phyloP scores from a whole-genome alignment of 176 grass and related monocot genomes.

The Calamus simplicifolius region DNA sequence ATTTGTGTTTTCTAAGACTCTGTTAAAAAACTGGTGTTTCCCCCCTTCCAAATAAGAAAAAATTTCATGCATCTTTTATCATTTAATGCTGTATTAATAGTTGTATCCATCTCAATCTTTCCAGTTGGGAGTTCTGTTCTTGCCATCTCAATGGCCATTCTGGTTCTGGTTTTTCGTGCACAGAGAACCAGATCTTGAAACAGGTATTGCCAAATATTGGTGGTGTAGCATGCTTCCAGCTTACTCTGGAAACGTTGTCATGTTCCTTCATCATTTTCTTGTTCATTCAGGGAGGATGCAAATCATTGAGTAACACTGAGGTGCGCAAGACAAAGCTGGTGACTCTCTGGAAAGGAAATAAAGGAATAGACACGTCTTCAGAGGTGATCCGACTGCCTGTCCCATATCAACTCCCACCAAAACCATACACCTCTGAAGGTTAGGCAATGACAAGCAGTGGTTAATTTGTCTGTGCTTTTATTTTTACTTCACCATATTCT shows the following conservation, averaged over 20 bases:
- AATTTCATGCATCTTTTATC: not conserved
- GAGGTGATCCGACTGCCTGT: constrained; percentile 59
- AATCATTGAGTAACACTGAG: constrained; percentile 11
- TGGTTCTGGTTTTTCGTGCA: constrained; percentile 48
- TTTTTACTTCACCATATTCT: too few species aligned
- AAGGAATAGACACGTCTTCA: constrained; percentile 16
- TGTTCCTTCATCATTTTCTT: not conserved
- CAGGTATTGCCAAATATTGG: constrained; percentile 17
- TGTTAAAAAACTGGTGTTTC: too few species aligned
- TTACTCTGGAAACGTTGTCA: too few species aligned
- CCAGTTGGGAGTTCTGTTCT: constrained; percentile 83
- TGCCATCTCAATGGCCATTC: constrained; percentile 46
- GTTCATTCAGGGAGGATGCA: constrained; percentile 19
- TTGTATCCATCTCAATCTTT: constrained; percentile 4
- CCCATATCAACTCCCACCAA: constrained; percentile 80
- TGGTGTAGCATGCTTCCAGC: not conserved
- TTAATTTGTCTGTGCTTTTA: too few species aligned
- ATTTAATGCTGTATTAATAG: not conserved
- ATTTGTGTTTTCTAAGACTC: too few species aligned
- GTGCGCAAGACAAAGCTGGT: constrained; percentile 52
- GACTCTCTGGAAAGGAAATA: constrained; percentile 46
- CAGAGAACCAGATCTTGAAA: constrained; percentile 14
- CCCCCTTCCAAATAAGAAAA: too few species aligned
- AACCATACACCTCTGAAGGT: constrained; percentile 60
- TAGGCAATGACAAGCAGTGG: not conserved